phyloP scores from a whole-genome alignment of 495 filamentous ascomycete genomes.

The Podospora australis region DNA sequence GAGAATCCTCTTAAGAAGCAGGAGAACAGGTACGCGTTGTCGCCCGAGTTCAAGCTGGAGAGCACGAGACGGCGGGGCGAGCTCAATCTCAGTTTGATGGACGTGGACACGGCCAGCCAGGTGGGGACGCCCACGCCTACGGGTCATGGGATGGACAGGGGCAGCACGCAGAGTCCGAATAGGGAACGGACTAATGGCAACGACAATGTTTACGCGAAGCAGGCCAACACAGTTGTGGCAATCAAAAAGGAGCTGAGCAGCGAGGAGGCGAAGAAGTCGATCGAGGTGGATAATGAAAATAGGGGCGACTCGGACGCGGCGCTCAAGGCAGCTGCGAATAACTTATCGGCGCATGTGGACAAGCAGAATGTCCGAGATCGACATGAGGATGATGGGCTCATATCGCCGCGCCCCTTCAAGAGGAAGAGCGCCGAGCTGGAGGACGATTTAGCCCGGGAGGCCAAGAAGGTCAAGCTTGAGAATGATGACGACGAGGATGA shows the following conservation, averaged over 20 bases:
- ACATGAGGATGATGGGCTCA: slow-evolving; percentile 7
- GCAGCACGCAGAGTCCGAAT: slow-evolving; percentile 23
- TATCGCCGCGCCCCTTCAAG: slow-evolving; percentile 25
- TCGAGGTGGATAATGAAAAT: slow-evolving; percentile 5
- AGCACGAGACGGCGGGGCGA: slow-evolving; percentile 41
- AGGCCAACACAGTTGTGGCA: no score
- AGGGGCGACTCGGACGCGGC: slow-evolving; percentile 39
- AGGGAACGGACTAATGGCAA: neutral
- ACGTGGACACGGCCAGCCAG: neutral
- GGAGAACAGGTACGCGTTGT: slow-evolving; percentile 34
- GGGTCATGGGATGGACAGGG: slow-evolving; percentile 20
- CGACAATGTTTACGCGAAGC: no score
- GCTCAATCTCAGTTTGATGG: slow-evolving; percentile 10
- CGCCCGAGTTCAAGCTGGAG: slow-evolving; percentile 40
- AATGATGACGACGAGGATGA: slow-evolving; percentile 17
- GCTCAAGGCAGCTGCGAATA: slow-evolving; percentile 44
- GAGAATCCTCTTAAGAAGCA: slow-evolving; percentile 52
- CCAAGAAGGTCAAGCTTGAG: slow-evolving; percentile 11
- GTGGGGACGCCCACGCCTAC: neutral
- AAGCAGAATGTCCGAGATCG: slow-evolving; percentile 12
- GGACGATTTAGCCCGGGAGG: slow-evolving; percentile 15
- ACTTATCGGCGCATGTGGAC: slow-evolving; percentile 31
- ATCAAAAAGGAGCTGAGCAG: neutral
- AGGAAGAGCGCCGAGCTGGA: slow-evolving; percentile 25
- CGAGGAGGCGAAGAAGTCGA: neutral